Percentiles rank a stretch among this genome's conserved stretches.
These are phyloP conservation scores for Pythium biforme DNA, from an alignment of 352 stramenopile genomes.

Conservation along the genomic window DNA sequence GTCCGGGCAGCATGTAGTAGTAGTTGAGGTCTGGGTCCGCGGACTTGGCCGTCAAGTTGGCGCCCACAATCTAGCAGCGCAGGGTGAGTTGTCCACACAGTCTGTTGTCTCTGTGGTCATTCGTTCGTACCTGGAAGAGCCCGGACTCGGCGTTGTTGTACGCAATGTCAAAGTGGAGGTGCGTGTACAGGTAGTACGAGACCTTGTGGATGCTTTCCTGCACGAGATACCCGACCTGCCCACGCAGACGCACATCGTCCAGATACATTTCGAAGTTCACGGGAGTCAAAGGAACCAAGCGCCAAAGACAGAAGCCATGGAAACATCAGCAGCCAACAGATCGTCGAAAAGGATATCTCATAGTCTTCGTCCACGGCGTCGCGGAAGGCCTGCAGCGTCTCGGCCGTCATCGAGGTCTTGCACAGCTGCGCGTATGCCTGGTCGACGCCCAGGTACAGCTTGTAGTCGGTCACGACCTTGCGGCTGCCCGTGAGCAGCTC, in stretches of 20 bases:
- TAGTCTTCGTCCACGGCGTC: slow-evolving; percentile 98
- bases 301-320: neutral
- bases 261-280: slow-evolving; percentile 96
- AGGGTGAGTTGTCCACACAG: too few relatives aligned
- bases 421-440: slow-evolving; percentile 89
- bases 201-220: slow-evolving; percentile 67
- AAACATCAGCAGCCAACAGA: neutral
- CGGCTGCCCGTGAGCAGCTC: slow-evolving; percentile 96
- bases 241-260: slow-evolving; percentile 96
- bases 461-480: slow-evolving; percentile 88
- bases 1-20: slow-evolving; percentile 49
- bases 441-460: slow-evolving; percentile 81
- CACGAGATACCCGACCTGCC: slow-evolving; percentile 92
- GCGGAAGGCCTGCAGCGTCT: slow-evolving; percentile 89
- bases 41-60: slow-evolving; percentile 67
- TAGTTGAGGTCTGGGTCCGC: slow-evolving; percentile 56
- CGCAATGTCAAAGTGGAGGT: slow-evolving; percentile 95
- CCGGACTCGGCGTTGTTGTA: slow-evolving; percentile 89
- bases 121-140: slow-evolving; percentile 53
- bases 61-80: slow-evolving; percentile 75
- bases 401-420: slow-evolving; percentile 69
- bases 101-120: too few relatives aligned
- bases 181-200: slow-evolving; percentile 93
- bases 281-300: slow-evolving; percentile 26
- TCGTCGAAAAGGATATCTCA: slow-evolving; percentile 59